Base-by-base conservation (phyloP, 2,329 filamentous ascomycete genomes). In the Fusarium metavorans region DNA sequence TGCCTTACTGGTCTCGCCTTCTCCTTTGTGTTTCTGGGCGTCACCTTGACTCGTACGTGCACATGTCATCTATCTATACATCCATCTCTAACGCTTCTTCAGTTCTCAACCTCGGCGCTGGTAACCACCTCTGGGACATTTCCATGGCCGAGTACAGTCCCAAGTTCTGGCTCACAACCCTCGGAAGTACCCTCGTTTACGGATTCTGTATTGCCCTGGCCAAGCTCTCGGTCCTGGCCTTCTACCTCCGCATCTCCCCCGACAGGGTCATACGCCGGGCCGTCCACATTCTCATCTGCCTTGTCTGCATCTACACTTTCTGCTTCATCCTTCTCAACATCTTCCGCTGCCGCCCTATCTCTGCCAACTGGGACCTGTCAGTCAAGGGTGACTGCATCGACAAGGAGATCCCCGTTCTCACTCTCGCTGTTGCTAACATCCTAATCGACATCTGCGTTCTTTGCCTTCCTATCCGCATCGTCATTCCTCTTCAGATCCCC, bases 391-490 rank as follows among this genome's bases (percentile, higher is more conserved):
- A 65, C 9, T 87, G 86, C 67, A 84, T 86, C 59, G 81, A 84
- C 39, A 81, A 81, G 1, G 83, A 84, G 0, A 79, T 76, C 1
- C 79, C 74, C 0, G 76, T 79, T 58, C 66, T 81, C 35, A 77
- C 72, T 1, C 75, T 81, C 1, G 75, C 71, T 6, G 62, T 76
- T 20, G 76, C 76, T 73, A 87, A 87, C 73, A 87, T 88, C 41
- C 9, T 86, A 7, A 84, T 87, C 5, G 87, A 88, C 66, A 68
- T 85, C 37, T 84, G 84, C 76, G 84, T 88, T 43, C 80, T 88
- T 8, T 60, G 80, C 0, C 79, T 88, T 2, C 87, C 87, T 1
- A 79, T 88, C 39, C 81, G 80, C 1, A 84, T 86, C 2, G 80
- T 88, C 0, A 79, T 83, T 0, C 81, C 81, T 3, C 82, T 89